Conservation (phyloP, 78 protist genomes). For the Cavenderia fasciculata region DNA sequence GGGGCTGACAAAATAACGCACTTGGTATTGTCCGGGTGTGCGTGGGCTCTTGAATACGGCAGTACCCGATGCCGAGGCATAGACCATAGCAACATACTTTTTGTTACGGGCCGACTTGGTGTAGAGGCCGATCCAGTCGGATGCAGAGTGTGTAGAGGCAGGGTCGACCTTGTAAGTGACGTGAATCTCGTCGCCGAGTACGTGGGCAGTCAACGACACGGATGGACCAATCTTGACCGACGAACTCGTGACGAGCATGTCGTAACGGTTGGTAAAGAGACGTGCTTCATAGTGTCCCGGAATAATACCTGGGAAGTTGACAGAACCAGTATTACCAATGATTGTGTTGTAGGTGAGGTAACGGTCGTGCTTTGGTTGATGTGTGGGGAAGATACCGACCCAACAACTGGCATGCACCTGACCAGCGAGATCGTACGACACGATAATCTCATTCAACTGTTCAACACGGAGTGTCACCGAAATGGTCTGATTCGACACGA, state of each 20-base stretch:
- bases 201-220: slow-evolving; percentile 4
- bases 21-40: slow-evolving; percentile 38
- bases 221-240: slow-evolving; percentile 36
- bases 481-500: too few relatives aligned
- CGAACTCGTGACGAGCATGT: background rate
- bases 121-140: slow-evolving; percentile 68
- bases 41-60: slow-evolving; percentile 39
- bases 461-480: background rate
- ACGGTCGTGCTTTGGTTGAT: slow-evolving; percentile 74
- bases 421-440: slow-evolving; percentile 25
- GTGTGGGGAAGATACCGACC: slow-evolving; percentile 78
- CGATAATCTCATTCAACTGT: background rate
- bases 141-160: background rate
- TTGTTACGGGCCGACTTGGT: slow-evolving; percentile 24
- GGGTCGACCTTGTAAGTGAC: background rate
- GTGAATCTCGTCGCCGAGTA: slow-evolving; percentile 49
- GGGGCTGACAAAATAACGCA: slow-evolving; percentile 63
- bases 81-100: slow-evolving; percentile 12
- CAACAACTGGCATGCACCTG: slow-evolving; percentile 31
- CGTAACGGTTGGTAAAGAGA: slow-evolving; percentile 40
- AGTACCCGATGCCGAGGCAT: slow-evolving; percentile 11
- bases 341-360: slow-evolving; percentile 32
- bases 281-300: slow-evolving; percentile 77
- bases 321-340: slow-evolving; percentile 5
- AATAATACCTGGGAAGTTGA: slow-evolving; percentile 23